Conservation (phyloP, 805 yeast genomes). For the Kazachstania viticola region DNA sequence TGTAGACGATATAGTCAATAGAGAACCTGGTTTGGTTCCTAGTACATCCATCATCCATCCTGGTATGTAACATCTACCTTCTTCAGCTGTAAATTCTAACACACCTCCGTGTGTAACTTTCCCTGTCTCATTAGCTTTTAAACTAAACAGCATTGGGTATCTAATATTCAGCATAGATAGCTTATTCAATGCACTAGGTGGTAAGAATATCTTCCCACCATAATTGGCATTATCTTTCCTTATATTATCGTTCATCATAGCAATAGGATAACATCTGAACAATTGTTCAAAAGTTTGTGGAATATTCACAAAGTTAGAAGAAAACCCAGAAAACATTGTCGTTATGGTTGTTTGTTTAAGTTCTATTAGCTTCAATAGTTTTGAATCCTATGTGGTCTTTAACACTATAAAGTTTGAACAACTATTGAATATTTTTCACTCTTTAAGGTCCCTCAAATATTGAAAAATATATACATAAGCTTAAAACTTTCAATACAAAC, state of each 20-base stretch:
- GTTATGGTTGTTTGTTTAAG: too few relatives aligned
- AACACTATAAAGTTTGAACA: too few relatives aligned
- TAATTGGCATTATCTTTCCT: slow-evolving; percentile 70
- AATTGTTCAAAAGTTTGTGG: slow-evolving; percentile 64
- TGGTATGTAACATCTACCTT: slow-evolving; percentile 89
- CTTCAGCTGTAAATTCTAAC: slow-evolving; percentile 91
- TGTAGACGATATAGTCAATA: slow-evolving; percentile 61
- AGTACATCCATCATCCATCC: slow-evolving; percentile 92
- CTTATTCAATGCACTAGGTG: slow-evolving; percentile 84
- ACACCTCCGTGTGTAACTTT: slow-evolving; percentile 82
- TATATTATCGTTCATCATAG: slow-evolving; percentile 72
- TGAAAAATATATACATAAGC: too few relatives aligned
- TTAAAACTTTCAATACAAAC: too few relatives aligned
- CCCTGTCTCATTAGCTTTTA: slow-evolving; percentile 53
- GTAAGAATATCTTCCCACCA: slow-evolving; percentile 93
- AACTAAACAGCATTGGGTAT: slow-evolving; percentile 90
- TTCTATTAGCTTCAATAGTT: too few relatives aligned
- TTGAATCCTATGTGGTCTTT: too few relatives aligned
- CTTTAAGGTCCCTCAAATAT: too few relatives aligned
- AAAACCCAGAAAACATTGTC: too few relatives aligned
- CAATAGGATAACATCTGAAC: slow-evolving; percentile 85
- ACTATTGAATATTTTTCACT: too few relatives aligned
- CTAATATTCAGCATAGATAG: slow-evolving; percentile 83
- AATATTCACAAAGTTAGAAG: slow-evolving; percentile 17
- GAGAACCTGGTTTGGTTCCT: slow-evolving; percentile 62